These are phyloP conservation scores for Apiospora phragmitis DNA, from an alignment of 2,329 filamentous ascomycete species.

Conservation along the genomic window DNA sequence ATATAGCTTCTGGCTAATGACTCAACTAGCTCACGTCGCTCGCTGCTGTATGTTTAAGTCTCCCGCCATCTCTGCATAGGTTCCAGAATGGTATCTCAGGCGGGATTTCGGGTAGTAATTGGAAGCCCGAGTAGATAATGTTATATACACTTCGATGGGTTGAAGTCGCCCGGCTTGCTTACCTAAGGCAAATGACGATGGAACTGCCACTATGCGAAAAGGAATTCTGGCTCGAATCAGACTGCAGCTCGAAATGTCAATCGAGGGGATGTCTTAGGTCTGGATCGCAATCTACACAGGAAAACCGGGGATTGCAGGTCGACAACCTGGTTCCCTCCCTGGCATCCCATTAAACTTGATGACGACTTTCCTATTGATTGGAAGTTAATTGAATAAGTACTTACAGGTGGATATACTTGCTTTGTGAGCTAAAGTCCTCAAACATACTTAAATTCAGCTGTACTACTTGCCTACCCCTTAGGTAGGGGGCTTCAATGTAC, in stretches of 20 bases:
- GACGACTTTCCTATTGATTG: neutral
- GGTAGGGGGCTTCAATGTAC: neutral
- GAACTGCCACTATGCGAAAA: neutral
- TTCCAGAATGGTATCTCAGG: neutral
- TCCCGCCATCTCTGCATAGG: neutral
- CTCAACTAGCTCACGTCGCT: neutral
- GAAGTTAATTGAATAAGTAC: neutral
- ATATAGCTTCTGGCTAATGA: neutral
- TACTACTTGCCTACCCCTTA: neutral
- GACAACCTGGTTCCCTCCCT: neutral
- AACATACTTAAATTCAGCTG: neutral
- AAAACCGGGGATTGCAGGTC: neutral
- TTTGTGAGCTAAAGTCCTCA: neutral
- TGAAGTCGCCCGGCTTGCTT: neutral
- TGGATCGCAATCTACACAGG: conserved; percentile 1
- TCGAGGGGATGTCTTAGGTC: neutral
- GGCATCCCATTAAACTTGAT: neutral
- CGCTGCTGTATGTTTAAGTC: neutral
- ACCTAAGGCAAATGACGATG: conserved; percentile 2
- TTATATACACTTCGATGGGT: neutral
- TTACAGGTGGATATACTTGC: neutral
- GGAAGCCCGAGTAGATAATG: neutral
- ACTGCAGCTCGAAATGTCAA: conserved; percentile 1
- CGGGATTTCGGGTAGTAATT: neutral
- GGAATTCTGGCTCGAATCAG: neutral